Evolutionary conservation across 2,329 filamentous ascomycete genomes (phyloP).

Genomic region (Hypomyces rosellus): DNA sequence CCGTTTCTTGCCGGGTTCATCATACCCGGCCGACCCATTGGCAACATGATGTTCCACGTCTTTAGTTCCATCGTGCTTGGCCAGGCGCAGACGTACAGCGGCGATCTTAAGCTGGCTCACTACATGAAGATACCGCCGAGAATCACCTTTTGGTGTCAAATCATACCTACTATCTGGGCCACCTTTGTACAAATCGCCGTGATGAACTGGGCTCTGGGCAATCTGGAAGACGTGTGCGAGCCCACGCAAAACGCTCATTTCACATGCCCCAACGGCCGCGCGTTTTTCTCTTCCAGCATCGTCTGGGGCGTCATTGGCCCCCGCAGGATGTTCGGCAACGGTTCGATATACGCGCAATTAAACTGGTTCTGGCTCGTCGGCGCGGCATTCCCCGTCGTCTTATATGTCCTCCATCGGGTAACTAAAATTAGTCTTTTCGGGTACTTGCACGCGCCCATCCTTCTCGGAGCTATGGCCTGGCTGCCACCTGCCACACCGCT

Average conservation of each 20-base stretch:
- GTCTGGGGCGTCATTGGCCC: constrained; percentile 54
- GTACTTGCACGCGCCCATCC: constrained; percentile 18
- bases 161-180: constrained; percentile 37
- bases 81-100: too few relatives aligned
- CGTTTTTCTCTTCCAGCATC: constrained; percentile 47
- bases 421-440: constrained; percentile 1
- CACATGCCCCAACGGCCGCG: constrained; percentile 29
- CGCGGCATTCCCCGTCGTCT: constrained; percentile 38
- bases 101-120: constrained; percentile 3
- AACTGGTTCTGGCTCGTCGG: constrained; percentile 51
- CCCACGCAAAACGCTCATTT: constrained; percentile 40
- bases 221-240: constrained; percentile 45
- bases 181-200: constrained; percentile 38
- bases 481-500: too few relatives aligned
- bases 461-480: constrained; percentile 18
- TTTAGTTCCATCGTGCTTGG: too few relatives aligned
- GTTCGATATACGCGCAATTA: constrained; percentile 42
- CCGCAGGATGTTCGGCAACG: constrained; percentile 45
- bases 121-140: constrained; percentile 33
- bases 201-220: constrained; percentile 30
- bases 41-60: too few relatives aligned
- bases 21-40: too few relatives aligned
- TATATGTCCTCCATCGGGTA: constrained; percentile 29
- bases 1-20: too few relatives aligned
- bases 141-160: constrained; percentile 37